Conservation (phyloP, 1,139 yeast genomes). For the Taiozyma sp. region DNA sequence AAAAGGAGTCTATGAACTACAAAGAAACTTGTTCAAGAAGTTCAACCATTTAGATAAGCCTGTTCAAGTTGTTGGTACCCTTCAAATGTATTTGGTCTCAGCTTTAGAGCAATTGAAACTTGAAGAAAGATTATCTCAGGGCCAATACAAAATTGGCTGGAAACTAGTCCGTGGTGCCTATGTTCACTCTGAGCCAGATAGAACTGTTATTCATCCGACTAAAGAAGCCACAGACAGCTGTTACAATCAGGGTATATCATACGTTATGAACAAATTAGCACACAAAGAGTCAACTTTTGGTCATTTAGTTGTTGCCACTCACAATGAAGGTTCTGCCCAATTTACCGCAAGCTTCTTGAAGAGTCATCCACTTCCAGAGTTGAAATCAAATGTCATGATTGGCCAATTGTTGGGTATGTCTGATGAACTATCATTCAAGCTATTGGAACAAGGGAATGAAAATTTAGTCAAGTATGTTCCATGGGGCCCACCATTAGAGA, state of each 20-base stretch:
- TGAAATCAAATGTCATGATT: conserved; percentile 65
- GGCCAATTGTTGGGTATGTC: conserved; percentile 97
- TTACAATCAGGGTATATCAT: conserved; percentile 67
- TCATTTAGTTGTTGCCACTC: conserved; percentile 90
- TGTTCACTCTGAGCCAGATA: conserved; percentile 80
- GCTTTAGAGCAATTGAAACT: conserved; percentile 55
- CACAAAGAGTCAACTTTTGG: conserved; percentile 56
- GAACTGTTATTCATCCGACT: conserved; percentile 68
- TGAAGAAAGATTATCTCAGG: conserved; percentile 64
- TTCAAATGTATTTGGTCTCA: conserved; percentile 86
- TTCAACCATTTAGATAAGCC: conserved; percentile 61
- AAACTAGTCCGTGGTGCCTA: conserved; percentile 98
- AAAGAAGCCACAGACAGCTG: conserved; percentile 75
- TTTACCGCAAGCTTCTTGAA: conserved; percentile 57
- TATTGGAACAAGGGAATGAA: conserved; percentile 57
- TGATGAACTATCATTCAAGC: conserved; percentile 77
- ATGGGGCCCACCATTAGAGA: conserved; percentile 97
- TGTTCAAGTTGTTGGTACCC: conserved; percentile 79
- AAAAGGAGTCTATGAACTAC: conserved; percentile 87
- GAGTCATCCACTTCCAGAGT: conserved; percentile 27
- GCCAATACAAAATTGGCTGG: conserved; percentile 73
- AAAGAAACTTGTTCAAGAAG: conserved; percentile 71
- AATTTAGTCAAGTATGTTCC: conserved; percentile 93
- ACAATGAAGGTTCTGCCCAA: conserved; percentile 75
- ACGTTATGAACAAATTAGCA: conserved; percentile 54